Conservation (phyloP, 768 basidiomycete genomes). For the Panaeolus papilionaceus region DNA sequence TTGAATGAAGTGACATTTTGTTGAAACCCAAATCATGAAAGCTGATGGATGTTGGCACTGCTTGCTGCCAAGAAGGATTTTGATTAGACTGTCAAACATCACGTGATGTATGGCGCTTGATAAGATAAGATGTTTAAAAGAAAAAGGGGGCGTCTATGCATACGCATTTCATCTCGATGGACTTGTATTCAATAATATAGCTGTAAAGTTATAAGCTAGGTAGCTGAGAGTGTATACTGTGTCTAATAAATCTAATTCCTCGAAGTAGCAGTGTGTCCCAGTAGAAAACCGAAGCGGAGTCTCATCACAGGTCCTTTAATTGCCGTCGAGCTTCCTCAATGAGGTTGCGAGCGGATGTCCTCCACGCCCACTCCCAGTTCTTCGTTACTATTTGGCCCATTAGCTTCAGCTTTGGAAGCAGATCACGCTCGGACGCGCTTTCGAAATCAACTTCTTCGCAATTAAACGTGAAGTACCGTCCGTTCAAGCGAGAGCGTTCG, state of each 20-base stretch:
- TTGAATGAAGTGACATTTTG: conserved; percentile 1
- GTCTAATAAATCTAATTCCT: background rate
- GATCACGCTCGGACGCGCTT: conserved; percentile 31
- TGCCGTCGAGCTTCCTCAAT: conserved; percentile 44
- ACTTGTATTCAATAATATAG: too few relatives aligned
- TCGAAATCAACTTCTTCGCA: conserved; percentile 39
- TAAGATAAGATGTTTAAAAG: background rate
- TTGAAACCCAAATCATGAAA: conserved; percentile 1
- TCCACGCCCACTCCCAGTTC: conserved; percentile 71
- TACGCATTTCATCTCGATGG: too few relatives aligned
- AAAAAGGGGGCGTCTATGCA: background rate
- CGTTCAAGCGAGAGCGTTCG: conserved; percentile 46
- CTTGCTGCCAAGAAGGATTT: background rate
- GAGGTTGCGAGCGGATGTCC: conserved; percentile 49
- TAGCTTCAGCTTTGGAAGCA: conserved; percentile 40
- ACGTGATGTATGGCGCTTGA: background rate
- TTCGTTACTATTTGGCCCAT: conserved; percentile 49
- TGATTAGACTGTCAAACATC: background rate
- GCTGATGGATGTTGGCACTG: background rate
- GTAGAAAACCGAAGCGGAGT: background rate
- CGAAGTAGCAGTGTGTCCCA: background rate
- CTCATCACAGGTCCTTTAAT: conserved; percentile 29
- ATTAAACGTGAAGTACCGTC: conserved; percentile 47
- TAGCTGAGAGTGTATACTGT: too few relatives aligned
- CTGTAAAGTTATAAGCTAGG: too few relatives aligned